Conservation (phyloP, 371 early-diverging fungal genomes). For the Mortierella sp. region DNA sequence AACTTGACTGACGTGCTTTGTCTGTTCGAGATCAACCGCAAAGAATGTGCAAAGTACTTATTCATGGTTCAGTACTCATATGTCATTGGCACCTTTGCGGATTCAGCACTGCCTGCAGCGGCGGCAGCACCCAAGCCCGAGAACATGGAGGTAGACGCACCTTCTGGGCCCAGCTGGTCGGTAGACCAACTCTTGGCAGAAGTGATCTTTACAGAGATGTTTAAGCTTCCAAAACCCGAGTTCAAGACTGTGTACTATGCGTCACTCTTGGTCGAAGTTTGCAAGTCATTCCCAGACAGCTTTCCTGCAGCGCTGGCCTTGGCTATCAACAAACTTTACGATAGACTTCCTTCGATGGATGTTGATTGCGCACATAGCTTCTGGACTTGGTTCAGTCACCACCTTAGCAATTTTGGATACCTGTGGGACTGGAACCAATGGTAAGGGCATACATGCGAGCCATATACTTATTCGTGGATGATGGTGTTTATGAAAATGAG, state of each 20-base stretch:
- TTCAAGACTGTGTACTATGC: constrained; percentile 83
- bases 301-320: constrained; percentile 70
- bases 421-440: constrained; percentile 93
- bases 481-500: too few relatives aligned
- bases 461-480: background rate
- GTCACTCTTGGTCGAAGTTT: constrained; percentile 85
- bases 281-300: constrained; percentile 76
- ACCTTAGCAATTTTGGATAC: constrained; percentile 93
- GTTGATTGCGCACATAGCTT: constrained; percentile 87
- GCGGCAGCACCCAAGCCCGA: constrained; percentile 23
- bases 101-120: constrained; percentile 34
- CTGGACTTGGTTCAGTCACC: constrained; percentile 89
- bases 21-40: constrained; percentile 84
- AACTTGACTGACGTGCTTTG: constrained; percentile 80
- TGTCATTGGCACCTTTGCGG: constrained; percentile 67
- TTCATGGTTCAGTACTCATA: constrained; percentile 71
- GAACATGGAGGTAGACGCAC: constrained; percentile 33
- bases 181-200: constrained; percentile 44
- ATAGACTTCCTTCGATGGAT: constrained; percentile 80
- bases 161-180: constrained; percentile 42
- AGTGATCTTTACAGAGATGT: constrained; percentile 74
- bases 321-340: constrained; percentile 71
- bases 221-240: constrained; percentile 76
- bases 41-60: constrained; percentile 82
- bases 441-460: constrained; percentile 55